Evolutionary conservation across 2,329 filamentous ascomycete species (phyloP).

Genomic region (Trichoderma asperellum): DNA sequence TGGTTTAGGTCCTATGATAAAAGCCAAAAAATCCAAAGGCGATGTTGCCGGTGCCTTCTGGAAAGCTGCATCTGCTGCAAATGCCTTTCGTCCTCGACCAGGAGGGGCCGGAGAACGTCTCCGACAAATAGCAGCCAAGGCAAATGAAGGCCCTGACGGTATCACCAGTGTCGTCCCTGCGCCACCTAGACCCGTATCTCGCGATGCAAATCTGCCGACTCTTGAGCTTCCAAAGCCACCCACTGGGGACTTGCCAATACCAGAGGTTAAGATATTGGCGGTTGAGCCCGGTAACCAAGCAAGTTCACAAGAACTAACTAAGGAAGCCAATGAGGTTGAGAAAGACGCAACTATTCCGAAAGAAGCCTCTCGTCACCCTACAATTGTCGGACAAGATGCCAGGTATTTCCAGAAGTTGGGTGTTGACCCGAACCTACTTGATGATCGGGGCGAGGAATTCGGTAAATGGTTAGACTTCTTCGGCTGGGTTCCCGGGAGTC

Average conservation of each 20-base stretch:
- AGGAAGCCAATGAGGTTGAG: slow-evolving; percentile 35
- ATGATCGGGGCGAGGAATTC: slow-evolving; percentile 77
- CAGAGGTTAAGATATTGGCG: slow-evolving; percentile 63
- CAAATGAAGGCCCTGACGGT: slow-evolving; percentile 76
- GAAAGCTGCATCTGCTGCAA: slow-evolving; percentile 66
- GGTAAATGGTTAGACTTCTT: slow-evolving; percentile 82
- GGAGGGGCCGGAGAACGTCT: slow-evolving; percentile 85
- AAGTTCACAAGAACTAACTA: slow-evolving; percentile 45
- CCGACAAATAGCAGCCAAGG: slow-evolving; percentile 62
- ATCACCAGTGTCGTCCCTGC: slow-evolving; percentile 88
- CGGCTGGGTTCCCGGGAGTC: slow-evolving; percentile 79
- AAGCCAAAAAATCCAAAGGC: slow-evolving; percentile 71
- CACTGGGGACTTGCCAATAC: slow-evolving; percentile 48
- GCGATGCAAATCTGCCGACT: slow-evolving; percentile 39
- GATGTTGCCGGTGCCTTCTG: slow-evolving; percentile 77
- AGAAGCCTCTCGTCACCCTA: slow-evolving; percentile 61
- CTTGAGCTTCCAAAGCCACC: slow-evolving; percentile 39
- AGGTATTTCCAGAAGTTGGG: slow-evolving; percentile 79
- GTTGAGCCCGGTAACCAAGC: slow-evolving; percentile 47
- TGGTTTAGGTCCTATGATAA: slow-evolving; percentile 89
- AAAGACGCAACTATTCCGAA: slow-evolving; percentile 40
- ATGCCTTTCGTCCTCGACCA: slow-evolving; percentile 78
- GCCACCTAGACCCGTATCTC: slow-evolving; percentile 57
- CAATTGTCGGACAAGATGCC: slow-evolving; percentile 72
- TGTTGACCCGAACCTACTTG: slow-evolving; percentile 75